Evolutionary conservation across 495 filamentous ascomycete genomes (phyloP).

Genomic region (Xylaria castorea): DNA sequence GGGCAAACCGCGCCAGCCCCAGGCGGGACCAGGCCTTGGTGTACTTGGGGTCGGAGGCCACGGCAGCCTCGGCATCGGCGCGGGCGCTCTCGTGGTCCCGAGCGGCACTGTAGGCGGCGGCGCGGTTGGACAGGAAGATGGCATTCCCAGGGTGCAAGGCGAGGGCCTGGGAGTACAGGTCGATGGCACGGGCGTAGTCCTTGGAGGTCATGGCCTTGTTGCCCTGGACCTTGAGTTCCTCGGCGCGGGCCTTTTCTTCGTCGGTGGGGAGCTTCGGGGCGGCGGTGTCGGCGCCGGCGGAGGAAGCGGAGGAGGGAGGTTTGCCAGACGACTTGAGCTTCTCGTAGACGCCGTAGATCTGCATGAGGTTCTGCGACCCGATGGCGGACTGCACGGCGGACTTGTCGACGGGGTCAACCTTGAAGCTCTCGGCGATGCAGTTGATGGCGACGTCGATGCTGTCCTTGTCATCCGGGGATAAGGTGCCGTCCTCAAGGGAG

Average conservation of each 20-base stretch:
- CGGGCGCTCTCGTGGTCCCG: conserved; percentile 82
- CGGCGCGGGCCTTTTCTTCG: conserved; percentile 74
- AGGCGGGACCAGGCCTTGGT: conserved; percentile 95
- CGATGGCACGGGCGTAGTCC: conserved; percentile 82
- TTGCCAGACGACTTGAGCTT: conserved; percentile 70
- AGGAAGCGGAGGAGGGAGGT: conserved; percentile 38
- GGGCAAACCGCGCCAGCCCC: conserved; percentile 85
- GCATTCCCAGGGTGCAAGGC: conserved; percentile 82
- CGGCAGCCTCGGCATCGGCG: conserved; percentile 86
- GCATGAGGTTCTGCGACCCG: conserved; percentile 81
- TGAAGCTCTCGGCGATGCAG: conserved; percentile 94
- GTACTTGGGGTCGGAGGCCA: conserved; percentile 85
- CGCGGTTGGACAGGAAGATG: conserved; percentile 97
- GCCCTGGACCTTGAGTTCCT: conserved; percentile 86
- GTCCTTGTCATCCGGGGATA: conserved; percentile 85
- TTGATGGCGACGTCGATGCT: conserved; percentile 89
- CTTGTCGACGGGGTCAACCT: conserved; percentile 82
- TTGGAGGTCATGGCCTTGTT: conserved; percentile 93
- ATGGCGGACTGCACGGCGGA: conserved; percentile 76
- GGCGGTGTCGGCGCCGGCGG: conserved; percentile 38
- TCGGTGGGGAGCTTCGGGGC: conserved; percentile 52
- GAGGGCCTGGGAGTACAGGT: conserved; percentile 84
- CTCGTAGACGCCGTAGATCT: conserved; percentile 95
- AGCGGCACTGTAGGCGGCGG: conserved; percentile 83
- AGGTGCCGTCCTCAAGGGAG: conserved; percentile 86